Evolutionary conservation across 257 asterid species (phyloP), one percentile per base, ranked within the genome.

Genomic region (Primulina tabacum): DNA sequence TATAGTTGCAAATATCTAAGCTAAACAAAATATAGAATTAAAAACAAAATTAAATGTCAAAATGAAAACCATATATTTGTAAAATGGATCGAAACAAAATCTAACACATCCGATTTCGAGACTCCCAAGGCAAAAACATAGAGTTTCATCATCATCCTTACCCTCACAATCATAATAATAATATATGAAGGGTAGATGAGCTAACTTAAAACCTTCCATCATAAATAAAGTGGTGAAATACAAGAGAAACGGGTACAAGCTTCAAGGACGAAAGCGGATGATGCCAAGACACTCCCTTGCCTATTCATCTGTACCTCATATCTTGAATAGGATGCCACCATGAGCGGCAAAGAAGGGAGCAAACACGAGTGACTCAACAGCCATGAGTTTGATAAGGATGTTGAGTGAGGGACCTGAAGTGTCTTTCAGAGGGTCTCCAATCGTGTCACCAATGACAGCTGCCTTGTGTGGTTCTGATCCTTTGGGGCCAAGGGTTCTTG

Each of bases 391-490:
- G 62, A 87, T 87, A 17, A 85, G 84, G 77, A 87, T 85, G 85
- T 83, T 83, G 34, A 87, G 84, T 9, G 90, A 85, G 56, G 91
- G 91, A 12, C 95, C 90, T 2, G 94, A 87, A 17, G 90, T 85
- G 67, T 85, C 90, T 73, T 87, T 85, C 10, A 87, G 76, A 62
- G 90, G 90, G 74, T 85, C 89, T 28, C 89, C 94, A 2, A 87
- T 82, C 24, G 90, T 87, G 74, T 87, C 94, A 32, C 94, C 94
- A 10, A 87, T 87, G 16, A 87, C 94, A n/a, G 90, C 94, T 11
- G 94, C 94, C 68, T 83, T 85, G 84, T 87, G 94, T 3, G 94
- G 89, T 29, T 87, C 90, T 24, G 93, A 87, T 68, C 94, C 90
- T 74, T 87, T 87, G 2, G 94, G 90, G 4, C 90, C 93, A 1